phyloP scores from a whole-genome alignment of 2,329 filamentous ascomycete species.

The Pseudopyrenochaeta lycopersici region DNA sequence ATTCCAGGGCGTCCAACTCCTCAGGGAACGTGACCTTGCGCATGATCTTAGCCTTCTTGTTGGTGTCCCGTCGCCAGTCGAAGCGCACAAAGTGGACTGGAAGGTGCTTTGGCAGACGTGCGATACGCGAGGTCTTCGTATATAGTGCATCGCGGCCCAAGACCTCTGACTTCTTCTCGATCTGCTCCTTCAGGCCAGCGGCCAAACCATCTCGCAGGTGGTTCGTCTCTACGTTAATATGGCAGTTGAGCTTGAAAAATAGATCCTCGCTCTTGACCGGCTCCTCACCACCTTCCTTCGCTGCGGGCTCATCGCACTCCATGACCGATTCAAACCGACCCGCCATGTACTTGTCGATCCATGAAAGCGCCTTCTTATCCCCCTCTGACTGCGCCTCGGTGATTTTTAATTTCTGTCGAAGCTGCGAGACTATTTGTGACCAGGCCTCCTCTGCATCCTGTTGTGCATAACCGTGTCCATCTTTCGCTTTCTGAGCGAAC shows the following conservation, averaged over 20 bases:
- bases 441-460: slow-evolving; percentile 99
- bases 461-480: slow-evolving; percentile 87
- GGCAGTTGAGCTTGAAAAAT: slow-evolving; percentile 95
- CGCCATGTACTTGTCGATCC: slow-evolving; percentile 90
- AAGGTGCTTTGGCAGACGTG: slow-evolving; percentile 90
- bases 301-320: slow-evolving; percentile 83
- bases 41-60: slow-evolving; percentile 99
- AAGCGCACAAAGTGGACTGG: slow-evolving; percentile 98
- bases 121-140: slow-evolving; percentile 90
- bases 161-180: slow-evolving; percentile 86
- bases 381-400: slow-evolving; percentile 55
- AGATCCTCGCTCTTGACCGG: slow-evolving; percentile 72
- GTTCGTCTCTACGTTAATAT: slow-evolving; percentile 87
- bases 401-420: slow-evolving; percentile 79
- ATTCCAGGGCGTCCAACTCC: slow-evolving; percentile 92
- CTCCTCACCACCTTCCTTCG: slow-evolving; percentile 77
- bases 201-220: slow-evolving; percentile 89
- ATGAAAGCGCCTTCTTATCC: slow-evolving; percentile 64
- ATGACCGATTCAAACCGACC: slow-evolving; percentile 81
- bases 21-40: slow-evolving; percentile 96
- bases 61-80: slow-evolving; percentile 94
- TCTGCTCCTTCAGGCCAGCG: slow-evolving; percentile 82
- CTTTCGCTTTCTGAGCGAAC: slow-evolving; percentile 88
- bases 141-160: slow-evolving; percentile 83
- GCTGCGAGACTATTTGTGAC: slow-evolving; percentile 89